phyloP scores from a whole-genome alignment of 306 rosid genomes.

The Carpinus fangiana region DNA sequence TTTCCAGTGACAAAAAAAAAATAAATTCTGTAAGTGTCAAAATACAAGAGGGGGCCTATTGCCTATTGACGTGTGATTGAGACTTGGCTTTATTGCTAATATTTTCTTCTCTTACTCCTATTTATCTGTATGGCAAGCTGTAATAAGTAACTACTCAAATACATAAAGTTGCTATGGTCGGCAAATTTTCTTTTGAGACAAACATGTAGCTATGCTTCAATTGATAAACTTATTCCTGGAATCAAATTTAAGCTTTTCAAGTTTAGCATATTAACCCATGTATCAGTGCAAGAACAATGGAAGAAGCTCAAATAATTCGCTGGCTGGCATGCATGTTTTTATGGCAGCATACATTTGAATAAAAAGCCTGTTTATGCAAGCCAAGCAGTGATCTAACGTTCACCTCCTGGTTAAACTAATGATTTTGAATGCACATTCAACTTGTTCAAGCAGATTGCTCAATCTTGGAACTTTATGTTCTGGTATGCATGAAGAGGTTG shows the following conservation, averaged over 20 bases:
- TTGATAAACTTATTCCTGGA: background rate
- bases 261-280: background rate
- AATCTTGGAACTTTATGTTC: slow-evolving; percentile 75
- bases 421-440: slow-evolving; percentile 15
- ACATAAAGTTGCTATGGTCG: background rate
- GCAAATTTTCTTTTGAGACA: background rate
- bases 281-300: background rate
- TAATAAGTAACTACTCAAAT: background rate
- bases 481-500: slow-evolving; percentile 94
- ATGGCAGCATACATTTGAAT: background rate
- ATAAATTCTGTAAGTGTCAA: too few species aligned
- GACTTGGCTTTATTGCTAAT: background rate
- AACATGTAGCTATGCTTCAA: background rate
- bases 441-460: slow-evolving; percentile 68
- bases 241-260: background rate
- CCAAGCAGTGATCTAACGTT: background rate
- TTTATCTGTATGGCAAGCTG: background rate
- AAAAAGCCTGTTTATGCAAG: background rate
- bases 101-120: background rate
- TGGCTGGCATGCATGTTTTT: background rate
- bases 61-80: background rate
- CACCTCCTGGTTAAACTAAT: background rate
- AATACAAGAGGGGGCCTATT: background rate
- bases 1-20: background rate
- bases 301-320: background rate